These are phyloP conservation scores for Pseudotulostoma volvatum DNA, from an alignment of 495 filamentous ascomycete genomes.

Conservation along the genomic window DNA sequence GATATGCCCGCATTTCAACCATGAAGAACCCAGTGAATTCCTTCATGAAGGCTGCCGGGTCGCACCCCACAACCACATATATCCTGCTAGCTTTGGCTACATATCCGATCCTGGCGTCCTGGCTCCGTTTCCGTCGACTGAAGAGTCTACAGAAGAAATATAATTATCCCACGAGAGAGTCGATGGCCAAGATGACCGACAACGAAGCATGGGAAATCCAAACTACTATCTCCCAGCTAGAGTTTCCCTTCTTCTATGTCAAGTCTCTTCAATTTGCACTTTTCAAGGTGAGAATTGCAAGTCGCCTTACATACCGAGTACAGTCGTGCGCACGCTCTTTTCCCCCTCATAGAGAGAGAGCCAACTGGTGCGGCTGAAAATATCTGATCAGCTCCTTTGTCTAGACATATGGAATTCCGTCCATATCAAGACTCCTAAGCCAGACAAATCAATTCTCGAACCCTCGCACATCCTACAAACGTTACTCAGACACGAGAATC, in stretches of 20 bases:
- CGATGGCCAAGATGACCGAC: conserved; percentile 45
- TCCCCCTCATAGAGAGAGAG: conserved; percentile 1
- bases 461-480: conserved; percentile 35
- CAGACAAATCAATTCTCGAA: conserved; percentile 42
- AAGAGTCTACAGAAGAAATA: conserved; percentile 29
- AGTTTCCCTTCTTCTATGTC: conserved; percentile 41
- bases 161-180: conserved; percentile 35
- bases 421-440: conserved; percentile 40
- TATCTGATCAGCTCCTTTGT: too few species aligned
- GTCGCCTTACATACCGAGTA: neutral
- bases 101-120: conserved; percentile 3
- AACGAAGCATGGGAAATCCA: conserved; percentile 43
- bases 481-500: conserved; percentile 46
- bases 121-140: conserved; percentile 34
- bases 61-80: too few species aligned
- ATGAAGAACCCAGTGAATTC: too few species aligned
- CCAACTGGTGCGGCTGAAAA: neutral
- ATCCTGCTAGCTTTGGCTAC: neutral
- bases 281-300: too few species aligned
- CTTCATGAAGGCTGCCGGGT: too few species aligned
- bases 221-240: conserved; percentile 26
- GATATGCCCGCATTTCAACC: too few species aligned
- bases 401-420: conserved; percentile 50
- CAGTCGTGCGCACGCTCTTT: neutral
- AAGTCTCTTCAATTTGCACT: conserved; percentile 47